Percentiles rank a stretch among this genome's conserved stretches.
phyloP scores from a whole-genome alignment of 805 yeast species.

The Osmozyma mogii region DNA sequence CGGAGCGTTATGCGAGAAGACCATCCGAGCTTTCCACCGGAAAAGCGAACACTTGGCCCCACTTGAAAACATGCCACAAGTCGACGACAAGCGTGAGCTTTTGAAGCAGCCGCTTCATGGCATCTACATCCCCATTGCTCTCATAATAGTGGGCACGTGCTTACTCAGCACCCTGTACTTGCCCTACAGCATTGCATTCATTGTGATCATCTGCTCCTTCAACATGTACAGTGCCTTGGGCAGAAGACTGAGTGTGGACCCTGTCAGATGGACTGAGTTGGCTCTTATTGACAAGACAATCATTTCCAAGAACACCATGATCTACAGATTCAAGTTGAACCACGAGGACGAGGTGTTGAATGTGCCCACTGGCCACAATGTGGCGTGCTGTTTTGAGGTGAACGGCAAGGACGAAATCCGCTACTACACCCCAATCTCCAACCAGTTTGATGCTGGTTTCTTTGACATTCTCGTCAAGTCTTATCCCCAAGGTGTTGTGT shows the following conservation, averaged over 20 bases:
- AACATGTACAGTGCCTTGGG: constrained; percentile 34
- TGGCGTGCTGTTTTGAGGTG: constrained; percentile 48
- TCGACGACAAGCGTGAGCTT: constrained; percentile 40
- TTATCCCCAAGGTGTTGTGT: constrained; percentile 63
- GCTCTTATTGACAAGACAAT: constrained; percentile 71
- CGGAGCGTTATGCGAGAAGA: too few relatives aligned
- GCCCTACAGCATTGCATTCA: constrained; percentile 35
- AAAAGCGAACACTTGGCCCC: too few relatives aligned
- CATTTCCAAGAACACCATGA: constrained; percentile 61
- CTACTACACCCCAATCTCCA: constrained; percentile 71
- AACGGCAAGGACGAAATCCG: constrained; percentile 50
- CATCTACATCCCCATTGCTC: constrained; percentile 58
- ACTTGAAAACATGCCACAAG: neutral
- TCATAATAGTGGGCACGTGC: constrained; percentile 52
- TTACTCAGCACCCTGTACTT: constrained; percentile 45
- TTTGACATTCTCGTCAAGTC: constrained; percentile 74
- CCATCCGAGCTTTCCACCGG: too few relatives aligned
- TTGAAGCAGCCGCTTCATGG: constrained; percentile 70
- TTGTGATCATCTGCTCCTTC: constrained; percentile 24
- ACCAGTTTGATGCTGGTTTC: constrained; percentile 61
- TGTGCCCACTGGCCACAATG: constrained; percentile 69
- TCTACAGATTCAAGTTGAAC: constrained; percentile 62
- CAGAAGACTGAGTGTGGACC: constrained; percentile 38
- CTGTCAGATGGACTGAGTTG: constrained; percentile 51
- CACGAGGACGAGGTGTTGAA: constrained; percentile 54